Percentiles rank a stretch among this genome's conserved stretches.
These are phyloP conservation scores for Aspergillus unguis DNA, from an alignment of 2,329 filamentous ascomycete species.

Conservation along the genomic window DNA sequence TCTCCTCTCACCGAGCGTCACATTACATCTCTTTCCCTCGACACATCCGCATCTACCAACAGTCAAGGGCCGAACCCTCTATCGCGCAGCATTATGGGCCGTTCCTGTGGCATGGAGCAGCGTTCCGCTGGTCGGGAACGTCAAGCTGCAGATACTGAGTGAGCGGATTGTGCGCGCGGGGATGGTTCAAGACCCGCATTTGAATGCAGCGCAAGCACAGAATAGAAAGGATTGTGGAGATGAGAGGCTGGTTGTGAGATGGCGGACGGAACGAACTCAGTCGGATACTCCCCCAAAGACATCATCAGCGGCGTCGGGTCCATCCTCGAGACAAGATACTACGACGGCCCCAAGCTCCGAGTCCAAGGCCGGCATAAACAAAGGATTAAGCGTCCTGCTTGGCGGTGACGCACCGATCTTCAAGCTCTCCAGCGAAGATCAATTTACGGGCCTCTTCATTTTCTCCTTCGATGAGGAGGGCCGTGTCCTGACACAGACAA, in stretches of 20 bases:
- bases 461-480: conserved; percentile 93
- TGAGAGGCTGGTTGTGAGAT: conserved; percentile 87
- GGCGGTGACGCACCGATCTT: conserved; percentile 52
- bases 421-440: conserved; percentile 59
- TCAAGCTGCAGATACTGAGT: conserved; percentile 79
- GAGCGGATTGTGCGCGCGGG: conserved; percentile 75
- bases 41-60: conserved; percentile 68
- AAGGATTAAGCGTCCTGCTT: conserved; percentile 46
- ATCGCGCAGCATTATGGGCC: conserved; percentile 92
- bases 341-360: conserved; percentile 8
- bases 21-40: conserved; percentile 63
- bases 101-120: conserved; percentile 94
- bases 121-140: conserved; percentile 85
- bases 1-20: conserved; percentile 61
- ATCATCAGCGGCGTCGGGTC: background rate
- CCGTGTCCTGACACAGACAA: conserved; percentile 79
- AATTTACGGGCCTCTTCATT: conserved; percentile 88
- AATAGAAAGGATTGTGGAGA: conserved; percentile 31
- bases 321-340: conserved; percentile 12
- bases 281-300: background rate
- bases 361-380: conserved; percentile 32
- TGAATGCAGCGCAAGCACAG: conserved; percentile 31
- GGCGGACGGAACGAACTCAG: conserved; percentile 61
- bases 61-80: conserved; percentile 86
- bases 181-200: conserved; percentile 28